phyloP scores from a whole-genome alignment of 345 rosid species.

The Orychophragmus violaceus region DNA sequence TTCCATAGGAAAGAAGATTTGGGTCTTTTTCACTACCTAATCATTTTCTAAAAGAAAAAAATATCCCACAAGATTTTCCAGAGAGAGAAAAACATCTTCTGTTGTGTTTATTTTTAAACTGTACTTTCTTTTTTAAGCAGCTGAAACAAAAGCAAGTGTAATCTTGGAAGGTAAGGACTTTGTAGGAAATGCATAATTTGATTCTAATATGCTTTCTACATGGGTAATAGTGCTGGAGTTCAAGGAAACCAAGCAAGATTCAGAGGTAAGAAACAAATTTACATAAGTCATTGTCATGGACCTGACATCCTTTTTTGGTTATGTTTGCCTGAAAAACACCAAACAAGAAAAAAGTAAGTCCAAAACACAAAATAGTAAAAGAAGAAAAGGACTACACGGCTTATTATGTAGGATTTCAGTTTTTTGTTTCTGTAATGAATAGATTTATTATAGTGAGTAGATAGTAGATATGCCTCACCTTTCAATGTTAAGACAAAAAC shows the following conservation, averaged over 20 bases:
- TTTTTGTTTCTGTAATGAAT: not conserved
- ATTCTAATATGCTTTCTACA: not conserved
- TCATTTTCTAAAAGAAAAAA: not conserved
- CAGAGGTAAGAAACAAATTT: conserved; percentile 7
- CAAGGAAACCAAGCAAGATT: conserved; percentile 17
- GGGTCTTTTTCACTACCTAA: conserved; percentile 81
- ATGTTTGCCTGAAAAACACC: conserved; percentile 22
- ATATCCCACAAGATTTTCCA: conserved; percentile 6
- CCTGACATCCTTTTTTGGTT: conserved; percentile 21
- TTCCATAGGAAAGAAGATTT: conserved; percentile 66
- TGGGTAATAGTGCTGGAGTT: conserved; percentile 1
- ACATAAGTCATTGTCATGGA: conserved; percentile 10
- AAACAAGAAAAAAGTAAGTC: not conserved
- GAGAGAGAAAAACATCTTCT: not conserved
- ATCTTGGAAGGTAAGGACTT: not conserved
- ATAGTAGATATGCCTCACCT: conserved; percentile 28
- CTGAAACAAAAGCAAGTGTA: conserved; percentile 4
- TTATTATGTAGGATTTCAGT: conserved; percentile 18
- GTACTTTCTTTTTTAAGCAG: conserved; percentile 5
- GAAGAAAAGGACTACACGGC: conserved; percentile 30
- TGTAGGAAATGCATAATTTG: conserved; percentile 8
- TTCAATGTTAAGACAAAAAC: conserved; percentile 29
- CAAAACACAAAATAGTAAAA: conserved; percentile 22
- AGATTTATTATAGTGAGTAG: conserved; percentile 17
- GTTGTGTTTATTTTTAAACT: not conserved